Evolutionary conservation across 495 filamentous ascomycete species (phyloP).

Genomic region (Aspergillus baeticus): DNA sequence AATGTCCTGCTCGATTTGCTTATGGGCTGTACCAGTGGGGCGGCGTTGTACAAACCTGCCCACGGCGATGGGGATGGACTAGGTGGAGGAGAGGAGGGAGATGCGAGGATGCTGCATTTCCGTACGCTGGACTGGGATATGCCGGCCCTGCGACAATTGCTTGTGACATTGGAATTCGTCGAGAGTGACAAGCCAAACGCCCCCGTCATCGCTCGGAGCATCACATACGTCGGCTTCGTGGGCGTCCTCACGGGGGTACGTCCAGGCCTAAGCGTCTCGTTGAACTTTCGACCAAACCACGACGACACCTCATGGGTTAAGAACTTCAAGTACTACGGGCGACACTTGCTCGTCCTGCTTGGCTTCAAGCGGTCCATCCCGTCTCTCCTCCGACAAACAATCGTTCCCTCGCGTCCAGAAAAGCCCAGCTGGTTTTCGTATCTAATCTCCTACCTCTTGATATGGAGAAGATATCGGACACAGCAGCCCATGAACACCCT

Average conservation of each 20-base stretch:
- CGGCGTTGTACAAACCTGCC: slow-evolving; percentile 24
- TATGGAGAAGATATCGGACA: too few relatives aligned
- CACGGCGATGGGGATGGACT: background rate
- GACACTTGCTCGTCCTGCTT: slow-evolving; percentile 55
- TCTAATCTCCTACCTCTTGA: too few relatives aligned
- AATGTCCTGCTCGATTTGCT: slow-evolving; percentile 64
- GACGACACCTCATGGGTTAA: slow-evolving; percentile 28
- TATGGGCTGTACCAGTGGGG: slow-evolving; percentile 67
- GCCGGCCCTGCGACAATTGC: slow-evolving; percentile 53
- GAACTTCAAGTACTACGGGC: slow-evolving; percentile 42
- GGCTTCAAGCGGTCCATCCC: slow-evolving; percentile 57
- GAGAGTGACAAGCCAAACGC: slow-evolving; percentile 23
- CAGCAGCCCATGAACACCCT: background rate
- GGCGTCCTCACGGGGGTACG: slow-evolving; percentile 61
- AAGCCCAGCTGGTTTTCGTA: background rate
- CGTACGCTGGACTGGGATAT: slow-evolving; percentile 69
- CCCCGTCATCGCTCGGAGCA: slow-evolving; percentile 51
- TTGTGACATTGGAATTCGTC: slow-evolving; percentile 60
- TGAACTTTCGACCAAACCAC: slow-evolving; percentile 65
- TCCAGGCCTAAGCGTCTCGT: slow-evolving; percentile 53
- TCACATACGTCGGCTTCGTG: slow-evolving; percentile 65
- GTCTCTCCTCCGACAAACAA: slow-evolving; percentile 45
- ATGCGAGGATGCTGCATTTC: slow-evolving; percentile 57
- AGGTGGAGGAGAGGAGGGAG: slow-evolving; percentile 2
- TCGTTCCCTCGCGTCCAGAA: slow-evolving; percentile 29